Base-by-base conservation (phyloP, 257 asterid species). In the Plantago ovata region DNA sequence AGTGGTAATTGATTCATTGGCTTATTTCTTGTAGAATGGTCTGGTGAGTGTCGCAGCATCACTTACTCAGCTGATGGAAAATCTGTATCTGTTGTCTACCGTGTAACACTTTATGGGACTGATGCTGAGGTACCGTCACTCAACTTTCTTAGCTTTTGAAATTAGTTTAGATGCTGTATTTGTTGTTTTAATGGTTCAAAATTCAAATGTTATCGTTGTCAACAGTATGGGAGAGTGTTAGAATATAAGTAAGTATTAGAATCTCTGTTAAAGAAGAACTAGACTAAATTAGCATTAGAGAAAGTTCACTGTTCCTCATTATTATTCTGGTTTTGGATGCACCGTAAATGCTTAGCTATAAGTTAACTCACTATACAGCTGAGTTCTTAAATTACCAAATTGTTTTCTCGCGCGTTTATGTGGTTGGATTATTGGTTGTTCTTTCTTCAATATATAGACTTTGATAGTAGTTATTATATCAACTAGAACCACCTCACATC, bases 11-110 rank as follows among this genome's bases (percentile, higher is more conserved):
- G 42, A 41, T 22, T 58, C 32, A 44, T 20, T 40, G 50, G 42
- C 20, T 47, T 38, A 57, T 24, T 61, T 19, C 56, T 56, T 71
- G 63, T 66, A 90, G 96, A 87, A 81, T 91, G 96, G 96, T 84
- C 96, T 24, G 96, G 95, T 15, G 94, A 91, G 64, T 94, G 83
- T 38, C 95, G 94, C 23, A 79, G 79, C 85, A 73, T 90, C 66
- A 81, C 74, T 53, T 78, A 84, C 72, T 84, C 96, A 13, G 73
- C 86, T 69, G 87, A 83, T 73, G 96, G 85, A 47, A 81, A 79
- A 57, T 77, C 80, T 3, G 89, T 90, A 6, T 81, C 96, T 14
- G 82, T 90, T 49, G 85, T 84, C 64, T 90, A 90, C 57, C 96
- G 96, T 23, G 87, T 90, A 6, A 91, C 92, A 19, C 76, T 91